Evolutionary conservation across 495 filamentous ascomycete genomes (phyloP), one percentile per base, ranked within the genome.

Genomic region (Aspergillus nidulans): DNA sequence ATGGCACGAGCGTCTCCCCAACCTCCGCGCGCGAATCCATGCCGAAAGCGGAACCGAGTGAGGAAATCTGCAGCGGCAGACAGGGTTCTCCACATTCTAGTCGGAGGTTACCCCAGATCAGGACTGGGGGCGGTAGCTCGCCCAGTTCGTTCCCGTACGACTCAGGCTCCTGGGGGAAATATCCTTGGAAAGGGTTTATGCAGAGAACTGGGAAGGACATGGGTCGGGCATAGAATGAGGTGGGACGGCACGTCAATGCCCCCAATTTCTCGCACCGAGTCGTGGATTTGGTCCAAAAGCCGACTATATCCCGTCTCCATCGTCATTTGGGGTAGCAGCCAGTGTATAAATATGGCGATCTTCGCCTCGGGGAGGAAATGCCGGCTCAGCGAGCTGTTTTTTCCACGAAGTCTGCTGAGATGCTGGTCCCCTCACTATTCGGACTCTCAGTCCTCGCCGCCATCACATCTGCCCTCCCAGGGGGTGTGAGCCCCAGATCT

Each of bases 401-500:
- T 12, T 9, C 26, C 26, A 9, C 4, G 3, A 34, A 2, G 2
- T 34, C 30, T 34, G 30, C 40, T 26, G 34, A 49, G 10, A 49
- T 49, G 46, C 34, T 23, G 30, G 9, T 38, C 1, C 4, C 28
- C 9, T 38, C 30, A 3, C 30, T 49, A 13, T 34, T 34, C 15
- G 30, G 30, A 34, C 30, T 34, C 30, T 34, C 30, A 12, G 30
- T 13, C 30, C 30, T 34, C 2, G 30, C 30, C 10, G 30, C 30
- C 15, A 34, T 12, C 6, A 34, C 30, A 34, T 6, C 30, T 34
- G 30, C 30, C 10, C 30, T 34, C 9, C 30, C 30, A 34, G 46
- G 47, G 15, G n/a, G 34, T 40, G 52, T 47, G 16, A 51, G 51
- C 4, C 55, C 55, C 21, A 55, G 53, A 16, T 43, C n/a, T 16